These are phyloP conservation scores for Hirschfeldia incana DNA, from an alignment of 345 rosid species.

Conservation along the genomic window DNA sequence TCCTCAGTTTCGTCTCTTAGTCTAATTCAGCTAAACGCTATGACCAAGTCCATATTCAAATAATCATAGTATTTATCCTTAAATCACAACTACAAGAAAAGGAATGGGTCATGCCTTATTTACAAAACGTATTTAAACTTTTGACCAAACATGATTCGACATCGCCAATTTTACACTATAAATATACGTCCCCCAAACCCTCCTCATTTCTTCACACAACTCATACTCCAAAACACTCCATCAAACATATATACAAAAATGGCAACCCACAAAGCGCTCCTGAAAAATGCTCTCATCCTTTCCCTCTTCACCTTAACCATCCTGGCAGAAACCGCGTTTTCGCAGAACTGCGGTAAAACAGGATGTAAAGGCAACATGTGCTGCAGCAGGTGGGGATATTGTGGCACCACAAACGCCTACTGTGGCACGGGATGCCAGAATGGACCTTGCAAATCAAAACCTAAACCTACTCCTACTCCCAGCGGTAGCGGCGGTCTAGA, in stretches of 20 bases:
- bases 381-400: conserved; percentile 40
- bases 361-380: conserved; percentile 39
- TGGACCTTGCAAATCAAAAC: conserved; percentile 34
- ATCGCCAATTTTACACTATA: conserved; percentile 16
- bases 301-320: conserved; percentile 24
- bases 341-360: conserved; percentile 33
- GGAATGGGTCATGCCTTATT: conserved; percentile 29
- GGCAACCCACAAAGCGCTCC: conserved; percentile 8
- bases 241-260: neutral
- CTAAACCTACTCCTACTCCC: conserved; percentile 29
- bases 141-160: conserved; percentile 7
- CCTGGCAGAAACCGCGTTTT: conserved; percentile 23
- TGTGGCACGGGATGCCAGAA: conserved; percentile 40
- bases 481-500: conserved; percentile 35
- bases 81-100: conserved; percentile 19
- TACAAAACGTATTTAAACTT: neutral
- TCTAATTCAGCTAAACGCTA: conserved; percentile 9
- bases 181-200: neutral
- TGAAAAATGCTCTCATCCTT: conserved; percentile 19
- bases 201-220: conserved; percentile 17
- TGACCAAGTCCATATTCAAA: conserved; percentile 25
- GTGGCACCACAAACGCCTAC: conserved; percentile 36
- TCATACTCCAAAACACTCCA: conserved; percentile 7
- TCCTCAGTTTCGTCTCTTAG: conserved; percentile 1
- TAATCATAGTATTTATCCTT: conserved; percentile 10